Conservation (phyloP, 108 stramenopile genomes). For the Schizochytrium sp. region DNA sequence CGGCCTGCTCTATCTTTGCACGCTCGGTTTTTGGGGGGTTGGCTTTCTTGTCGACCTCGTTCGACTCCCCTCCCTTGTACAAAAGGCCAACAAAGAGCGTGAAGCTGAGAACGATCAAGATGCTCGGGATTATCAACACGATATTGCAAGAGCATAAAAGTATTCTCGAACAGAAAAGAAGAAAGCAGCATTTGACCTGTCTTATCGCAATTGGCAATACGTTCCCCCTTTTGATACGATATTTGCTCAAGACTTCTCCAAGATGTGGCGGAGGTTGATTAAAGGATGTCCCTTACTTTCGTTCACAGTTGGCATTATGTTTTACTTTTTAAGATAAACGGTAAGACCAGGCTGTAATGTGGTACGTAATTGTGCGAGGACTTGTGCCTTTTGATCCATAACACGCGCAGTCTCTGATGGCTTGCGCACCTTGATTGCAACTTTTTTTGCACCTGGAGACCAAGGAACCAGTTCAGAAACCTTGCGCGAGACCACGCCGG, state of each 20-base stretch:
- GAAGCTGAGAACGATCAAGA: background rate
- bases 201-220: no score
- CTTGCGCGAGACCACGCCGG: background rate
- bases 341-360: background rate
- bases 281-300: no score
- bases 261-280: background rate
- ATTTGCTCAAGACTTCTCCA: background rate
- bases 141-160: background rate
- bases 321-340: background rate
- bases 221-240: no score
- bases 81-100: background rate
- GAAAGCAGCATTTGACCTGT: no score
- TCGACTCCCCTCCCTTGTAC: background rate
- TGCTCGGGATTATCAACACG: background rate
- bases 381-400: background rate
- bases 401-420: background rate
- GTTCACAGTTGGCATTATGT: background rate
- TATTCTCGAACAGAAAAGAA: no score
- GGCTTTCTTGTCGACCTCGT: background rate
- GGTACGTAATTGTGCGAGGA: background rate
- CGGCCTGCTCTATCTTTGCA: background rate
- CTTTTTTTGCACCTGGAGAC: background rate
- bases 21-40: background rate
- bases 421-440: no score
- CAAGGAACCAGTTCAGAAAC: background rate